Base-by-base conservation (phyloP, 2,329 filamentous ascomycete species). In the Alternaria burnsii region DNA sequence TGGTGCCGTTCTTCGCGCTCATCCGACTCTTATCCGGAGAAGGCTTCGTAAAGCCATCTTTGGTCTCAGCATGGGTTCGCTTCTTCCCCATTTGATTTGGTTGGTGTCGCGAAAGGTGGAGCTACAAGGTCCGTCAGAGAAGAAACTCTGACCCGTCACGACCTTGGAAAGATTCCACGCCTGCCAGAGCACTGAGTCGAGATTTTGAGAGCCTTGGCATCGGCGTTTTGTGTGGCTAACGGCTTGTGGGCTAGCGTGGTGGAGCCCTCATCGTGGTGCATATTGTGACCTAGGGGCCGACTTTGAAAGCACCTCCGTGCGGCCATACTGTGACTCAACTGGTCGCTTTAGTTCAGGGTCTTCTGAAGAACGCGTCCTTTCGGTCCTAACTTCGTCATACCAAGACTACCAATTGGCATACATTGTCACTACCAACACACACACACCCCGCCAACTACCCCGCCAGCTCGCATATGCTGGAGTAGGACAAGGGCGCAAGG, bases 51-150 rank as follows among this genome's bases (percentile, higher is more conserved):
- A 75, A 76, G 76, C 76, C 76, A 77, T 78, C 72, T 65, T 76
- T 76, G 62, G 75, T 77, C 67, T 78, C 76, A 68, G 71, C 72
- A 78, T 78, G 76, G 71, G 74, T 74, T 70, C 76, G 72, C 76
- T 78, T 78, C 76, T 78, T 76, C 66, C 75, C 75, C 76, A 78
- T 78, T 77, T 77, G 75, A 71, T 69, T 54, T 70, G 61, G 61
- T 64, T 58, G 67, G 66, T 60, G 69, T 72, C 68, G 68, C 67
- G 65, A 52, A 55, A 55, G 40, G 63, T 67, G 55, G 69, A 59
- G 63, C 66, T 74, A 65, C 73, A 72, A 75, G 74, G 70, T 72
- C 74, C 69, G 75, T 76, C 76, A 78, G 75, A 77, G 74, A 69
- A 68, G 61, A 68, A 68, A 67, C 74, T 75, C 76, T 70, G 74